These are phyloP conservation scores for Coprinopsis cinerea DNA, from an alignment of 768 basidiomycete genomes.

Conservation along the genomic window DNA sequence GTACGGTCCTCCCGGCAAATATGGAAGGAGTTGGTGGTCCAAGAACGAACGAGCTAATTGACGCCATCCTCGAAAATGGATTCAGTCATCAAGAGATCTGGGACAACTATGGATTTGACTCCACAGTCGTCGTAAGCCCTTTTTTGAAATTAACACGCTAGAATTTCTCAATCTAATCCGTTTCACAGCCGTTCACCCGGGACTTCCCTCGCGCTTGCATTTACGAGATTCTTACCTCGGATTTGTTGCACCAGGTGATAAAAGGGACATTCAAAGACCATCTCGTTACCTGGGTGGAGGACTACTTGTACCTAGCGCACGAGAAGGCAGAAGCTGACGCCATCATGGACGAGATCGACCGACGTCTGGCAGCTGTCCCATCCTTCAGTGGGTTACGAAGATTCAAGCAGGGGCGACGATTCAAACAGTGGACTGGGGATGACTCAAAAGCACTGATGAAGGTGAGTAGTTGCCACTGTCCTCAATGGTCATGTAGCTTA, in stretches of 20 bases:
- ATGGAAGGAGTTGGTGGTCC: not conserved
- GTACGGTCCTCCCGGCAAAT: not conserved
- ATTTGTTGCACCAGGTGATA: conserved; percentile 33
- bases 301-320: no score
- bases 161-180: not conserved
- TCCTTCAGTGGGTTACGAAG: conserved; percentile 16
- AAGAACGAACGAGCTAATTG: not conserved
- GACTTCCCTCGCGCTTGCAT: conserved; percentile 28
- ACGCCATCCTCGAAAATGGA: not conserved
- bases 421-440: conserved; percentile 32
- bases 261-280: no score
- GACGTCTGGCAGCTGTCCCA: conserved; percentile 17
- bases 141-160: not conserved
- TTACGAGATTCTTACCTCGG: conserved; percentile 25
- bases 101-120: conserved; percentile 9
- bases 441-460: conserved; percentile 34
- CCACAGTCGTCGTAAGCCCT: conserved; percentile 2
- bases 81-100: not conserved
- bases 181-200: conserved; percentile 23
- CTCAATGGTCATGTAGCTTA: not conserved
- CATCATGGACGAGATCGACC: conserved; percentile 20
- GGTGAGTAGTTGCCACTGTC: conserved; percentile 14
- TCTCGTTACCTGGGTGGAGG: no score
- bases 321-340: conserved; percentile 16
- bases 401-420: conserved; percentile 24